Conservation (phyloP, 768 basidiomycete genomes). For the Chlorophyllum brunneum region DNA sequence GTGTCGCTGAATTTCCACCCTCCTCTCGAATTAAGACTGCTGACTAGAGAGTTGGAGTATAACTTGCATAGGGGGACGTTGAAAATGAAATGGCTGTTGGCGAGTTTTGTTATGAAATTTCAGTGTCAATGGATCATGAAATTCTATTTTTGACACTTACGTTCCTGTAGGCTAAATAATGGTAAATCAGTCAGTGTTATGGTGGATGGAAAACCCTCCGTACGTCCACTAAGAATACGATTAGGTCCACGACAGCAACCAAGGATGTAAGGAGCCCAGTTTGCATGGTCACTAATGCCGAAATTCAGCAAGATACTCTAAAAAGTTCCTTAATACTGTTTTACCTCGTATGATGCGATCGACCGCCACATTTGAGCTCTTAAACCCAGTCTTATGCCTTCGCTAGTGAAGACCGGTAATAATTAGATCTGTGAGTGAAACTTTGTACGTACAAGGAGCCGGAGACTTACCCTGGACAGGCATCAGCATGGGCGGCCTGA, state of each 20-base stretch:
- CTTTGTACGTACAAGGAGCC: not conserved
- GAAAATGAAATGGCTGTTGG: not conserved
- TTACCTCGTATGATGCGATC: constrained; percentile 41
- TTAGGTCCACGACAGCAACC: constrained; percentile 29
- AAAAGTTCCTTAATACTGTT: constrained; percentile 9
- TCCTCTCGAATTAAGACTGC: not conserved
- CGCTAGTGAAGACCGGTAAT: constrained; percentile 21
- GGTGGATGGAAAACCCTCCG: not conserved
- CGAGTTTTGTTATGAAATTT: not conserved
- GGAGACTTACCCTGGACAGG: constrained; percentile 4
- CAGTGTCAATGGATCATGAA: not conserved
- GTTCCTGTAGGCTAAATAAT: not conserved
- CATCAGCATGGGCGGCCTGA: not conserved
- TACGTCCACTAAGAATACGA: constrained; percentile 26
- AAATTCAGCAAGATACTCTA: not conserved
- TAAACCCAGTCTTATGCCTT: constrained; percentile 39
- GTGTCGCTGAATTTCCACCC: too few species aligned
- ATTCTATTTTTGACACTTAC: not conserved
- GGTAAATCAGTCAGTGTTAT: not conserved
- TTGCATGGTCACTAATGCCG: constrained; percentile 30
- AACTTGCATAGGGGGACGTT: not conserved
- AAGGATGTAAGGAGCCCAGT: constrained; percentile 33
- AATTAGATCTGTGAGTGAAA: too few species aligned
- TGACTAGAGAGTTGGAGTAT: not conserved
- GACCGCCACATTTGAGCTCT: constrained; percentile 35